These are phyloP conservation scores for Trichosporon coremiiforme DNA, from an alignment of 1,284 basidiomycete species.

Conservation along the genomic window DNA sequence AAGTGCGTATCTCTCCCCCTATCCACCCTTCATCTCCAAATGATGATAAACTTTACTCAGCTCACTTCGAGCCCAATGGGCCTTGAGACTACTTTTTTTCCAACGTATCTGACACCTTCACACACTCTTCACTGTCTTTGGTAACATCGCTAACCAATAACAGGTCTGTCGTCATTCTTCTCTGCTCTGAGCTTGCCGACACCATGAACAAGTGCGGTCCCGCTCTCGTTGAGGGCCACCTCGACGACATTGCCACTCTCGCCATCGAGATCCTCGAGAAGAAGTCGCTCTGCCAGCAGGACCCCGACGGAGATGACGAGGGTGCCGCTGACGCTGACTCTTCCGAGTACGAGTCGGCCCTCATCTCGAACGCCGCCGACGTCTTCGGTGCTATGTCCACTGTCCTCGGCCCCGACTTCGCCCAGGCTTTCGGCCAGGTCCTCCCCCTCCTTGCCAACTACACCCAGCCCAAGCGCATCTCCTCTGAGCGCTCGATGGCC, in stretches of 20 bases:
- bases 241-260: slow-evolving; percentile 77
- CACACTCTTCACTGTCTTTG: slow-evolving; percentile 23
- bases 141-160: slow-evolving; percentile 45
- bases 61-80: slow-evolving; percentile 75
- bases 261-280: slow-evolving; percentile 83
- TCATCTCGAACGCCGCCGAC: slow-evolving; percentile 92
- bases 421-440: slow-evolving; percentile 82
- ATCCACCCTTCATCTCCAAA: slow-evolving; percentile 26
- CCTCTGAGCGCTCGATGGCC: slow-evolving; percentile 88
- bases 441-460: slow-evolving; percentile 89
- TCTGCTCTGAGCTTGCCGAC: slow-evolving; percentile 85
- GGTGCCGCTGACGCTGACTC: slow-evolving; percentile 66
- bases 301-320: slow-evolving; percentile 91
- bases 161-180: slow-evolving; percentile 81
- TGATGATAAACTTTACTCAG: slow-evolving; percentile 77
- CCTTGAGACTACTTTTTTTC: slow-evolving; percentile 62
- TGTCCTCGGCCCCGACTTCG: slow-evolving; percentile 81
- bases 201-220: slow-evolving; percentile 89
- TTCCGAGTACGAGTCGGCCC: slow-evolving; percentile 94
- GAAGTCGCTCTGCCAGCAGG: slow-evolving; percentile 92
- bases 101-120: slow-evolving; percentile 45
- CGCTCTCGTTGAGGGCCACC: slow-evolving; percentile 69
- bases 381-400: slow-evolving; percentile 88
- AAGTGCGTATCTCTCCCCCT: slow-evolving; percentile 68
- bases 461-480: slow-evolving; percentile 82